phyloP scores from a whole-genome alignment of 768 basidiomycete species.

The Lepiota venenata region DNA sequence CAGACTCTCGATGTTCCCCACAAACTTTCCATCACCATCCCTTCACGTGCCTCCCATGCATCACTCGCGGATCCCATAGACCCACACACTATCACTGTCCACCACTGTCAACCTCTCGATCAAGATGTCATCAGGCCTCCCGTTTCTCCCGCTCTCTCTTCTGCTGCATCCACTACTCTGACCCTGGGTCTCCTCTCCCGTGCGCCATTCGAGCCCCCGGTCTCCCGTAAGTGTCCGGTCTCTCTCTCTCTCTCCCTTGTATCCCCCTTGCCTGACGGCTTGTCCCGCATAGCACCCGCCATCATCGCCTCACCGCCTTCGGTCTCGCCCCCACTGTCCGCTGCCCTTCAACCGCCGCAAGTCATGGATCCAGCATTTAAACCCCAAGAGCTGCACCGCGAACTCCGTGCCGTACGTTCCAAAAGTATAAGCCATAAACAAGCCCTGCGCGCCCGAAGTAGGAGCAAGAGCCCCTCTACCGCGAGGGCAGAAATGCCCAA shows the following conservation, averaged over 20 bases:
- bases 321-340: background rate
- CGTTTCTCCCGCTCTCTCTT: background rate
- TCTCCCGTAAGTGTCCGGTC: too few species aligned
- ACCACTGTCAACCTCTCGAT: background rate
- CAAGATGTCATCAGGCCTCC: conserved; percentile 12
- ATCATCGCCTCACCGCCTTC: background rate
- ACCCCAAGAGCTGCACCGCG: conserved; percentile 3
- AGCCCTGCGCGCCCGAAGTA: conserved; percentile 1
- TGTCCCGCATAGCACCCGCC: too few species aligned
- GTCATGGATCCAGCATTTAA: background rate
- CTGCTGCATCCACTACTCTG: background rate
- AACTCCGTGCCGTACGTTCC: conserved; percentile 1
- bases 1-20: conserved; percentile 1
- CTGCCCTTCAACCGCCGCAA: background rate
- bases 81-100: conserved; percentile 13
- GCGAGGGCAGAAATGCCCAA: background rate
- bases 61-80: conserved; percentile 30
- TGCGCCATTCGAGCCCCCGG: too few species aligned
- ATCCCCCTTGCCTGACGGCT: background rate
- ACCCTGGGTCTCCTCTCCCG: too few species aligned
- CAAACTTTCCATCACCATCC: conserved; percentile 7
- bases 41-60: conserved; percentile 13
- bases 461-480: conserved; percentile 1
- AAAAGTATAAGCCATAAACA: conserved; percentile 4
- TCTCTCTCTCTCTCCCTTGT: background rate